Evolutionary conservation across 768 basidiomycete species (phyloP).

Genomic region (Tylopilus plumbeoviolaceoides): DNA sequence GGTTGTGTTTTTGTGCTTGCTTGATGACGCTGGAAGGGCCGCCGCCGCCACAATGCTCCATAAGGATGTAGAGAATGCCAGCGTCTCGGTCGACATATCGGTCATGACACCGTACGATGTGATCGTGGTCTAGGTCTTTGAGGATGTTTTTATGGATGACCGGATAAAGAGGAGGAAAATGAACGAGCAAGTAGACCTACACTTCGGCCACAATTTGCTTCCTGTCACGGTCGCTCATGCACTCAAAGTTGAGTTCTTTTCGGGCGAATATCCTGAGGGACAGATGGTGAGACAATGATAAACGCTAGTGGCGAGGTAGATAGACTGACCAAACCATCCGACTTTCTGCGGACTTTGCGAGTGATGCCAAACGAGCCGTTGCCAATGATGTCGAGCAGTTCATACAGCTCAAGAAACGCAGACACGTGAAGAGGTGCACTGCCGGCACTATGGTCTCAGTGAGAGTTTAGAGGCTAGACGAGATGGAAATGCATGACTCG

Average conservation of each 20-base stretch:
- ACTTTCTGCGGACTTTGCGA: conserved; percentile 83
- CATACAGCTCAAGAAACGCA: conserved; percentile 70
- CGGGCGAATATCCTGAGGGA: too few species aligned
- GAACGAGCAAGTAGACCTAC: conserved; percentile 45
- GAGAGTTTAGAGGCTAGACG: conserved; percentile 8
- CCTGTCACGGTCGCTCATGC: too few species aligned
- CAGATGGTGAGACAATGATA: too few species aligned
- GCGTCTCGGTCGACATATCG: conserved; percentile 87
- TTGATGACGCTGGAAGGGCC: conserved; percentile 89
- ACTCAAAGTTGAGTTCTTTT: too few species aligned
- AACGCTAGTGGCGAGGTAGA: too few species aligned
- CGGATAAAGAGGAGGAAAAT: background rate
- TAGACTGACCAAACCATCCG: conserved; percentile 73
- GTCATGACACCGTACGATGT: conserved; percentile 96
- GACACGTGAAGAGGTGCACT: conserved; percentile 17
- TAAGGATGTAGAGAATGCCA: too few species aligned
- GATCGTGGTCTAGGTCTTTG: conserved; percentile 92
- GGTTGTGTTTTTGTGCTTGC: too few species aligned
- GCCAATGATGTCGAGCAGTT: conserved; percentile 87
- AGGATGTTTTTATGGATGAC: conserved; percentile 94
- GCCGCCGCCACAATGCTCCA: conserved; percentile 92
- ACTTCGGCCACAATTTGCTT: conserved; percentile 99
- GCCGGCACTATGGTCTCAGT: background rate
- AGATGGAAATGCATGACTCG: too few species aligned
- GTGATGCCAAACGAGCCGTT: conserved; percentile 98